Evolutionary conservation across 129 eudicot genomes (phyloP).

Genomic region (Helichrysum umbraculigerum): DNA sequence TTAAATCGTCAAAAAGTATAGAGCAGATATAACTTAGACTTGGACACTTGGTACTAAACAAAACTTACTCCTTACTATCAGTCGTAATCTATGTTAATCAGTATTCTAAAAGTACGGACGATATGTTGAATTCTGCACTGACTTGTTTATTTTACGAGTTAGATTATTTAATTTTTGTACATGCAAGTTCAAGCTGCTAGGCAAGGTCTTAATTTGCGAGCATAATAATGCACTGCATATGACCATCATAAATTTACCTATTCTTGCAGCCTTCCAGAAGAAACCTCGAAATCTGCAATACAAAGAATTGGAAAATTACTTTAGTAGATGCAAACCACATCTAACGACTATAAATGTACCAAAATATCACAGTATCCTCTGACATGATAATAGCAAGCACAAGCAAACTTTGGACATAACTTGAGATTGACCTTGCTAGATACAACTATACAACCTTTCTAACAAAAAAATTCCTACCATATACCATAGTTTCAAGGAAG

Average conservation of each 20-base stretch:
- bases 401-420: not conserved
- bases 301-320: not conserved
- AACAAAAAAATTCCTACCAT: not conserved
- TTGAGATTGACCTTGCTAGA: not conserved
- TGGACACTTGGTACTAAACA: not conserved
- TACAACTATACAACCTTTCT: not conserved
- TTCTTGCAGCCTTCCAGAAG: conserved; percentile 93
- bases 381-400: not conserved
- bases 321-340: conserved; percentile 16
- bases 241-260: conserved; percentile 40
- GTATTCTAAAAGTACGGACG: not conserved
- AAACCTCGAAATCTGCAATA: conserved; percentile 80
- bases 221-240: not conserved
- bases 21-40: conserved; percentile 7
- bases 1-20: not conserved
- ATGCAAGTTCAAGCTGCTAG: conserved; percentile 1
- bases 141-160: conserved; percentile 6
- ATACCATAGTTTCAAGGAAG: not conserved
- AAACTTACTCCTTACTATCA: not conserved
- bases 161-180: not conserved
- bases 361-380: not conserved
- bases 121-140: not conserved
- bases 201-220: not conserved
- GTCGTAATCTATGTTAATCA: not conserved
- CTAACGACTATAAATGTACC: not conserved